Conservation (phyloP, 805 yeast species). For the Myxozyma lipomycoides region DNA sequence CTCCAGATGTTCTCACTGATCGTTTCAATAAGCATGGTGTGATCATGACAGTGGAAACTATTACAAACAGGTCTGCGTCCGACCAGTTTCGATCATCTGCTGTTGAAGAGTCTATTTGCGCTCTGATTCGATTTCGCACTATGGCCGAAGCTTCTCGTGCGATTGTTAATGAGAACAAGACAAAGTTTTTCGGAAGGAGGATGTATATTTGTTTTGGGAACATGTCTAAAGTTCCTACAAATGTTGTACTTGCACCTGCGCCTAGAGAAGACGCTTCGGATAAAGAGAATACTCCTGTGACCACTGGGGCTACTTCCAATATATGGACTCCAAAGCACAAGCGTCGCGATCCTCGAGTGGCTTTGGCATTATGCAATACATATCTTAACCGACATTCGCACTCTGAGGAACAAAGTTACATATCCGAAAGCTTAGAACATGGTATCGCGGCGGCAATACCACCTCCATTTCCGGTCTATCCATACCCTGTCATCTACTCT, state of each 20-base stretch:
- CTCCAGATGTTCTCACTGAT: slow-evolving; percentile 50
- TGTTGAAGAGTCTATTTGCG: slow-evolving; percentile 8
- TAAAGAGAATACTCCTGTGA: not conserved
- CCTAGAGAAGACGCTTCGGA: slow-evolving; percentile 2
- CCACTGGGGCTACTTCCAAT: too few species aligned
- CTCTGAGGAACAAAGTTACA: too few species aligned
- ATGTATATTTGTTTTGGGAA: slow-evolving; percentile 24
- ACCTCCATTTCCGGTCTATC: too few species aligned
- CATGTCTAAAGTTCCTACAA: slow-evolving; percentile 16
- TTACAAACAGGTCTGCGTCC: not conserved
- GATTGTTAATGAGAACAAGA: slow-evolving; percentile 24
- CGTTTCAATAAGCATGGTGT: slow-evolving; percentile 68
- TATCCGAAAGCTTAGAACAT: too few species aligned
- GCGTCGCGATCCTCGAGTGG: too few species aligned
- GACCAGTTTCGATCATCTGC: not conserved
- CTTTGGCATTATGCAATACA: too few species aligned
- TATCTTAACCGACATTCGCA: too few species aligned
- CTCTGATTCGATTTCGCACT: slow-evolving; percentile 9
- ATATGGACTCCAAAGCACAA: too few species aligned
- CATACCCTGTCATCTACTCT: too few species aligned
- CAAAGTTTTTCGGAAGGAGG: slow-evolving; percentile 18
- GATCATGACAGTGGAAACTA: slow-evolving; percentile 42
- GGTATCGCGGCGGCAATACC: too few species aligned
- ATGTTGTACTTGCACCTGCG: slow-evolving; percentile 25
- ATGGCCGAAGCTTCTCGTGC: slow-evolving; percentile 25